Percentiles rank a stretch among this genome's conserved stretches.
Evolutionary conservation across 2,329 filamentous ascomycete species (phyloP).

Genomic region (Chrysoporthe deuterocubensis): DNA sequence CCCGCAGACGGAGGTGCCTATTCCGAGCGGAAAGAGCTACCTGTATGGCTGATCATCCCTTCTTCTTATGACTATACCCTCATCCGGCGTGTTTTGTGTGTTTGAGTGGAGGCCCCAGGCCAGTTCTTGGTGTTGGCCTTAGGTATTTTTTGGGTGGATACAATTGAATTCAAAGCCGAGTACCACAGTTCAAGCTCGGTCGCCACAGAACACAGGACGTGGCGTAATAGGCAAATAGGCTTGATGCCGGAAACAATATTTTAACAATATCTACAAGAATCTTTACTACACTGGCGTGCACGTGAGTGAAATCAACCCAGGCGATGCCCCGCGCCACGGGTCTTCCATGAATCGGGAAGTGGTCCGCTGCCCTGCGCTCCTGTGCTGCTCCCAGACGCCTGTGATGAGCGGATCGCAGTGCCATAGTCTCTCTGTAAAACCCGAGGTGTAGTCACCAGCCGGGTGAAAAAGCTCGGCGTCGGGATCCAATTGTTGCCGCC

Average conservation of each 20-base stretch:
- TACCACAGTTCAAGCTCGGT: not conserved
- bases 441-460: constrained; percentile 62
- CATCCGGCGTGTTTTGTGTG: not conserved
- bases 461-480: constrained; percentile 74
- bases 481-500: constrained; percentile 77
- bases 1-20: constrained; percentile 35
- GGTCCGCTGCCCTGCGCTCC: constrained; percentile 50
- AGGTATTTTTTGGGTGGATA: not conserved
- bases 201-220: not conserved
- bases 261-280: constrained; percentile 18
- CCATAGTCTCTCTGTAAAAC: constrained; percentile 62
- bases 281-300: not conserved
- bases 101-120: not conserved
- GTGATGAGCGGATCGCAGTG: constrained; percentile 56
- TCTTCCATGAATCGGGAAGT: constrained; percentile 67
- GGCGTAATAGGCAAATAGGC: constrained; percentile 21
- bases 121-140: constrained; percentile 4
- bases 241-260: constrained; percentile 20
- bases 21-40: constrained; percentile 41
- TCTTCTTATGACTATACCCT: constrained; percentile 10
- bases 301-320: constrained; percentile 50
- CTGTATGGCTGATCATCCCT: constrained; percentile 39
- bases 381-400: constrained; percentile 44
- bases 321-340: constrained; percentile 64
- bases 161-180: not conserved